A percentile compares a stretch with the other conserved stretches of the same genome.
These are phyloP conservation scores for Annulohypoxylon nitens DNA, from an alignment of 495 filamentous ascomycete species.

Conservation along the genomic window DNA sequence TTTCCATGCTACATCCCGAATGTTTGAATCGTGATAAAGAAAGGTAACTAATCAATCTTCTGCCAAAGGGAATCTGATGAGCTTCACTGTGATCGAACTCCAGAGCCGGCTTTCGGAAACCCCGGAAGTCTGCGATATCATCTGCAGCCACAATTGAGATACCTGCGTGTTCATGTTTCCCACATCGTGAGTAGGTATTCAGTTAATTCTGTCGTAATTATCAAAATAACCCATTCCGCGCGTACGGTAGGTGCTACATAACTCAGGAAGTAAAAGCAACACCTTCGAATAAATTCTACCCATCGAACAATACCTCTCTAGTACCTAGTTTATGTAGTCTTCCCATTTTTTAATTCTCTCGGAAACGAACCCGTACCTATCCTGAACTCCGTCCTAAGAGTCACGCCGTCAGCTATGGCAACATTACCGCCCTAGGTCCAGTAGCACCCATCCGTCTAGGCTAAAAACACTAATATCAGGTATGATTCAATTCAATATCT, in stretches of 20 bases:
- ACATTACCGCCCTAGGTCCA: slow-evolving; percentile 1
- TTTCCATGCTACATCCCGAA: too few species aligned
- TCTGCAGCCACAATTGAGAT: not conserved
- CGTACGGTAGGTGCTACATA: not conserved
- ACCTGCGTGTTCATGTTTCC: not conserved
- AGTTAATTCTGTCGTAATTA: not conserved
- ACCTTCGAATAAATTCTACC: not conserved
- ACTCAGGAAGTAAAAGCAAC: not conserved
- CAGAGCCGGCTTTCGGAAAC: too few species aligned
- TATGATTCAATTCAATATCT: not conserved
- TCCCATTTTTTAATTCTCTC: not conserved
- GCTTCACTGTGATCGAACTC: too few species aligned
- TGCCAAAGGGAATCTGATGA: too few species aligned
- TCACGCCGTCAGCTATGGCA: not conserved
- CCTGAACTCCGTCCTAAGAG: slow-evolving; percentile 1
- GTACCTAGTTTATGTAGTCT: not conserved
- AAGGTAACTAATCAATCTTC: too few species aligned
- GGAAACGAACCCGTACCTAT: not conserved
- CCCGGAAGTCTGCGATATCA: too few species aligned
- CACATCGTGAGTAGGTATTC: not conserved
- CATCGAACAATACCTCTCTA: slow-evolving; percentile 1
- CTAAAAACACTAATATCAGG: not conserved
- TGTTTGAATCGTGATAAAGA: too few species aligned
- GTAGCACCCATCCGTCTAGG: not conserved
- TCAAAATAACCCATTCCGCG: not conserved